These are phyloP conservation scores for Trichoderma pleuroti DNA, from an alignment of 2,329 filamentous ascomycete genomes.

Conservation along the genomic window DNA sequence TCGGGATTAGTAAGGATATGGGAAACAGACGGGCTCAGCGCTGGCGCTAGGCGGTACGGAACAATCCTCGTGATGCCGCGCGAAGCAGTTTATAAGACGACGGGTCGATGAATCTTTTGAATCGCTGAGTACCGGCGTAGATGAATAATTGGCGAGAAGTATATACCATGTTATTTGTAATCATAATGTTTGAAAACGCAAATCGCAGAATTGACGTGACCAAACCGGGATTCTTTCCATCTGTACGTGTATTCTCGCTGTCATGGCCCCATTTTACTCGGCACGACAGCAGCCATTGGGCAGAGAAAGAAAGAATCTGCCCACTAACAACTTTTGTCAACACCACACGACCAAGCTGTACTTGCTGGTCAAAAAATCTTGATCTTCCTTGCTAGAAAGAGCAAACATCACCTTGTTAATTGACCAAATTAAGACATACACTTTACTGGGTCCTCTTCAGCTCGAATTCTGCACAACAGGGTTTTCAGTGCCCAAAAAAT, in stretches of 20 bases:
- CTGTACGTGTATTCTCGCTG: not conserved
- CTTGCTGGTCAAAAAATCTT: not conserved
- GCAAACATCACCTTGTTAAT: not conserved
- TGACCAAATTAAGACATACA: not conserved
- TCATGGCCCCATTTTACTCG: slow-evolving; percentile 6
- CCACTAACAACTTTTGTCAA: slow-evolving; percentile 2
- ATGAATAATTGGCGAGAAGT: not conserved
- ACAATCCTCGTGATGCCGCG: not conserved
- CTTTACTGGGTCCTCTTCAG: not conserved
- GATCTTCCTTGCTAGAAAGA: not conserved
- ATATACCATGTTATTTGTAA: not conserved
- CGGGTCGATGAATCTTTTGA: not conserved
- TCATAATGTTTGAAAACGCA: not conserved
- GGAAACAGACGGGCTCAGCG: not conserved
- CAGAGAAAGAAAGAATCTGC: not conserved
- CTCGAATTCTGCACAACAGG: not conserved
- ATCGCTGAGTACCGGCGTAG: not conserved
- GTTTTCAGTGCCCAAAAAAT: not conserved
- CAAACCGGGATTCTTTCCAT: not conserved
- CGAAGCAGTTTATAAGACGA: not conserved
- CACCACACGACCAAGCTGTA: not conserved
- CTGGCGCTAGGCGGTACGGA: not conserved
- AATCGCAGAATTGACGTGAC: not conserved
- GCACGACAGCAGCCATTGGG: not conserved
- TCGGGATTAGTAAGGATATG: slow-evolving; percentile 2